phyloP scores from a whole-genome alignment of 495 filamentous ascomycete genomes.

The Corynascus novoguineensis region DNA sequence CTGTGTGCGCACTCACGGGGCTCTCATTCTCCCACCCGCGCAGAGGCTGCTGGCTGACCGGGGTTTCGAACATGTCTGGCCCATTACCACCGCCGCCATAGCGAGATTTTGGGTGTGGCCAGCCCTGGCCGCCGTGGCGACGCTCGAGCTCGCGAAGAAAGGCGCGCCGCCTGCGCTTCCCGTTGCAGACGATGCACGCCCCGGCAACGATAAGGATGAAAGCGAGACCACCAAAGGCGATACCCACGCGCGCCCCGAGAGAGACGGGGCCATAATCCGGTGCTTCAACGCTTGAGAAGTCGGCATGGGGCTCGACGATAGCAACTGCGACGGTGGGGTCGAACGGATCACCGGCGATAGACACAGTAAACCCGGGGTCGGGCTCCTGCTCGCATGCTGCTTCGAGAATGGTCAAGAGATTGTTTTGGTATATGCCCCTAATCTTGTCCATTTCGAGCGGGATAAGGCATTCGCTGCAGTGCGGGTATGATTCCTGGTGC shows the following conservation, averaged over 20 bases:
- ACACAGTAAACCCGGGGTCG: constrained; percentile 33
- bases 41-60: constrained; percentile 42
- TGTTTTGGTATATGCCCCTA: constrained; percentile 31
- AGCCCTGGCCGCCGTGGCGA: constrained; percentile 31
- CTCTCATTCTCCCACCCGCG: constrained; percentile 43
- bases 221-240: constrained; percentile 45
- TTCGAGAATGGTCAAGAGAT: constrained; percentile 44
- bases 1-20: constrained; percentile 38
- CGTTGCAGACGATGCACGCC: constrained; percentile 43
- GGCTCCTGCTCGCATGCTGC: constrained; percentile 44
- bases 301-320: constrained; percentile 36
- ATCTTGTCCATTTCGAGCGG: not conserved
- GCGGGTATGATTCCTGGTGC: constrained; percentile 27
- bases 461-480: constrained; percentile 35
- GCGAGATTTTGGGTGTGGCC: constrained; percentile 32
- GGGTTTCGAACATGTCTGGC: constrained; percentile 43
- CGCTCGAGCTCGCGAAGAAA: constrained; percentile 38
- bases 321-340: constrained; percentile 37
- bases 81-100: constrained; percentile 20
- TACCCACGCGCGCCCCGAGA: constrained; percentile 48
- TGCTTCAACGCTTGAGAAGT: constrained; percentile 18
- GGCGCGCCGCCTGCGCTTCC: constrained; percentile 42
- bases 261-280: constrained; percentile 38
- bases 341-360: constrained; percentile 48
- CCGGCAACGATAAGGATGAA: constrained; percentile 39